Conservation (phyloP, 2,329 filamentous ascomycete species). For the Ceratocystis lukuohia region DNA sequence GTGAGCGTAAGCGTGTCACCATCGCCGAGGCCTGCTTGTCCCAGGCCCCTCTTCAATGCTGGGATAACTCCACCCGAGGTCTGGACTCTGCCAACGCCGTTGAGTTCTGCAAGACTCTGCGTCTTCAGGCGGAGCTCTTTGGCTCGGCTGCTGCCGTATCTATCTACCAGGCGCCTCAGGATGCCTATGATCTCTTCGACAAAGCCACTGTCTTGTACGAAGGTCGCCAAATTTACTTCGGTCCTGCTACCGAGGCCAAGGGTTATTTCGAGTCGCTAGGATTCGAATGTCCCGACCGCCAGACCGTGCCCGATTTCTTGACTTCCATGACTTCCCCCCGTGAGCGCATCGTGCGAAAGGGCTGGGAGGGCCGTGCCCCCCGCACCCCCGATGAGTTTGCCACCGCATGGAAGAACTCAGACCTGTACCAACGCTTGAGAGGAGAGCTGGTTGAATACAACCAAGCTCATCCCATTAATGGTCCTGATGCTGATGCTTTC, state of each 20-base stretch:
- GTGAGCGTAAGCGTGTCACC: conserved; percentile 56
- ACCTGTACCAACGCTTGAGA: conserved; percentile 33
- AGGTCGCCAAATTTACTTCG: conserved; percentile 50
- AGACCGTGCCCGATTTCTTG: conserved; percentile 58
- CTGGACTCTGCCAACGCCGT: conserved; percentile 63
- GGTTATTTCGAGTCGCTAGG: conserved; percentile 55
- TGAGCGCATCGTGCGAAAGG: conserved; percentile 42
- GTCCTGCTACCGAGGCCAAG: conserved; percentile 44
- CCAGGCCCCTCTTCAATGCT: conserved; percentile 47
- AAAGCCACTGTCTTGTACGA: conserved; percentile 47
- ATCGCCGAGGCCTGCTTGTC: conserved; percentile 49
- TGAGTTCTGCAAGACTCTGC: conserved; percentile 59
- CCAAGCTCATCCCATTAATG: conserved; percentile 37
- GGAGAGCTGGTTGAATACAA: conserved; percentile 41
- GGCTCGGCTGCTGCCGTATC: conserved; percentile 53
- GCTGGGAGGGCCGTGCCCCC: conserved; percentile 43
- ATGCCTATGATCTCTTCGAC: conserved; percentile 51
- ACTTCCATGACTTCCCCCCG: conserved; percentile 52
- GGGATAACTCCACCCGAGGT: conserved; percentile 62
- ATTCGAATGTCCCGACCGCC: conserved; percentile 51
- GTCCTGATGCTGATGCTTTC: conserved; percentile 44
- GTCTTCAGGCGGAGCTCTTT: conserved; percentile 53
- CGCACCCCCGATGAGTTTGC: conserved; percentile 51
- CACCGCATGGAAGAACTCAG: conserved; percentile 42
- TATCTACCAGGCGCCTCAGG: conserved; percentile 58